Percentiles rank a stretch among this genome's conserved stretches.
Conservation (phyloP, 805 yeast genomes). For the Maudiozyma serrabonitensis region DNA sequence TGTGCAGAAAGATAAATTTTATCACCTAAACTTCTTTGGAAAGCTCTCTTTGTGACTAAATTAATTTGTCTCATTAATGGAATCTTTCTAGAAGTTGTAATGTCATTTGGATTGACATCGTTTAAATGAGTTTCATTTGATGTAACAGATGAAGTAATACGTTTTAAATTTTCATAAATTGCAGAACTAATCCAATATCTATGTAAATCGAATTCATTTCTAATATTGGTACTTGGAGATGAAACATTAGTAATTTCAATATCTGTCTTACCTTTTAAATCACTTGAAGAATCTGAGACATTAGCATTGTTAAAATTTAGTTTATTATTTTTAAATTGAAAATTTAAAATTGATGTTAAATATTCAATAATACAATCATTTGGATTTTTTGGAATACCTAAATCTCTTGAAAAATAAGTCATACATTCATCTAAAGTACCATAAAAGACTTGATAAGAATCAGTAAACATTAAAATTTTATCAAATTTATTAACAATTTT, state of each 20-base stretch:
- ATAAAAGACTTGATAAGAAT: slow-evolving; percentile 39
- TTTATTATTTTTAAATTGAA: slow-evolving; percentile 7
- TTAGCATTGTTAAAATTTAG: neutral
- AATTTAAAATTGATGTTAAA: slow-evolving; percentile 48
- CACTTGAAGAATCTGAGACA: neutral
- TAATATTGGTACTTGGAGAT: neutral
- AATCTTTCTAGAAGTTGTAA: slow-evolving; percentile 17
- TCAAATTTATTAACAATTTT: slow-evolving; percentile 40
- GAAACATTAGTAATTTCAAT: neutral
- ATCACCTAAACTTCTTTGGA: slow-evolving; percentile 36
- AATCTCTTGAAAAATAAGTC: slow-evolving; percentile 36
- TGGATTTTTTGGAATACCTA: slow-evolving; percentile 46
- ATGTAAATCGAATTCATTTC: slow-evolving; percentile 39
- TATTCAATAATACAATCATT: slow-evolving; percentile 59
- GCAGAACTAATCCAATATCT: slow-evolving; percentile 26
- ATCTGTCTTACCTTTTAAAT: neutral
- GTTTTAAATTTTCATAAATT: slow-evolving; percentile 16
- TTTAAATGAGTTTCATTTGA: slow-evolving; percentile 23
- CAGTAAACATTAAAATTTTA: slow-evolving; percentile 38
- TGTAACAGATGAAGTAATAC: slow-evolving; percentile 24
- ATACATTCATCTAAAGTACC: slow-evolving; percentile 36
- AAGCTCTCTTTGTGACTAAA: slow-evolving; percentile 37
- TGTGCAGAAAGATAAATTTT: slow-evolving; percentile 35
- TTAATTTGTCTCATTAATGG: slow-evolving; percentile 34
- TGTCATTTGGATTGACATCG: slow-evolving; percentile 14